Percentiles rank a stretch among this genome's conserved stretches.
Evolutionary conservation across 1,284 basidiomycete genomes (phyloP).

Genomic region (Porogramme epimiltina): DNA sequence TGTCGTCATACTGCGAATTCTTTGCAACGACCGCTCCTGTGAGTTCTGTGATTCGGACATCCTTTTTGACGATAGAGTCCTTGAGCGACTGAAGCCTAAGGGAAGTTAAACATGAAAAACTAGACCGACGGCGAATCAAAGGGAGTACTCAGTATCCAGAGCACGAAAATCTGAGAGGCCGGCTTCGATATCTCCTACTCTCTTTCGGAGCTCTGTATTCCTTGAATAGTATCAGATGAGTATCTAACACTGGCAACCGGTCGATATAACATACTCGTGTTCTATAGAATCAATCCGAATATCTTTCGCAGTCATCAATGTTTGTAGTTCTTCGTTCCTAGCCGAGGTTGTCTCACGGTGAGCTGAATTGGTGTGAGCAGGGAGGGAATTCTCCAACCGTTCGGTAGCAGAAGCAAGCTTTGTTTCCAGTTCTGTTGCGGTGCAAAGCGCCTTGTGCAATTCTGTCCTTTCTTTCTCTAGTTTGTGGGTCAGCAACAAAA

Average conservation of each 20-base stretch:
- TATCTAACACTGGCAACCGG: neutral
- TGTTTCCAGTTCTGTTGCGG: slow-evolving; percentile 22
- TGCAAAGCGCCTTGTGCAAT: slow-evolving; percentile 18
- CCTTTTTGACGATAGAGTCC: neutral
- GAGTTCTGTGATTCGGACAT: slow-evolving; percentile 4
- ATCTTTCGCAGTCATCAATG: slow-evolving; percentile 19
- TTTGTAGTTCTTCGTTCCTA: slow-evolving; percentile 15
- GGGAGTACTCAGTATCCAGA: slow-evolving; percentile 15
- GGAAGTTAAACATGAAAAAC: neutral
- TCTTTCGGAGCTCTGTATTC: slow-evolving; percentile 7
- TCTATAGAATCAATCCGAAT: slow-evolving; percentile 11
- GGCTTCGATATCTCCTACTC: slow-evolving; percentile 16
- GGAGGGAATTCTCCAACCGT: too few species aligned
- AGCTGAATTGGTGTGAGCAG: too few species aligned
- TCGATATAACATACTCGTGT: too few species aligned
- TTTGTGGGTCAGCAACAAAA: slow-evolving; percentile 15
- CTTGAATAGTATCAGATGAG: neutral
- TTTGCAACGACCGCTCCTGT: neutral
- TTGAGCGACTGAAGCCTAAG: slow-evolving; percentile 8
- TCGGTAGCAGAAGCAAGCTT: slow-evolving; percentile 22
- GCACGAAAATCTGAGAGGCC: slow-evolving; percentile 11
- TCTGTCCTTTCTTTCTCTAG: slow-evolving; percentile 24
- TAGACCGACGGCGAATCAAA: neutral
- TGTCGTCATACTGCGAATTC: too few species aligned
- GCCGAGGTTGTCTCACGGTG: too few species aligned